Evolutionary conservation across 2,329 filamentous ascomycete species (phyloP).

Genomic region (Leptoxyphium fumago): DNA sequence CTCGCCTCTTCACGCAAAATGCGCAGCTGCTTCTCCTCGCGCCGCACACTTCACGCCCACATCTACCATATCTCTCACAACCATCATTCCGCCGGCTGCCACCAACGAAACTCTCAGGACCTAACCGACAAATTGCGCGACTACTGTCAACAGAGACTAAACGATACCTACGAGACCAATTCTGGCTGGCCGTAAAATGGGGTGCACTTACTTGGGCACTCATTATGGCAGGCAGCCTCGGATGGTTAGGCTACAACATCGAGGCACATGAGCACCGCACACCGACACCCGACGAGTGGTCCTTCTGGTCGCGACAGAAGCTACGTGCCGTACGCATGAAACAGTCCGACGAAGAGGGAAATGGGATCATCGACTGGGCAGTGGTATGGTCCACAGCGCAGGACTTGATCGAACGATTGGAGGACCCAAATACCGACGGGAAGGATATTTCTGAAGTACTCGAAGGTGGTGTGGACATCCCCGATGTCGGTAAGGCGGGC

Average conservation of each 20-base stretch:
- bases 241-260: constrained; percentile 52
- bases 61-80: constrained; percentile 51
- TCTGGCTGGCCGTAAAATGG: constrained; percentile 55
- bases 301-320: constrained; percentile 51
- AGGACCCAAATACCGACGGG: constrained; percentile 53
- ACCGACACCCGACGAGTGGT: constrained; percentile 76
- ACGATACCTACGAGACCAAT: constrained; percentile 54
- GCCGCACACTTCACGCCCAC: constrained; percentile 38
- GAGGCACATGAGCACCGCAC: constrained; percentile 61
- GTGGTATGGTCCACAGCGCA: constrained; percentile 46
- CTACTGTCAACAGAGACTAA: constrained; percentile 68
- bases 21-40: constrained; percentile 38
- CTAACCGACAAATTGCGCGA: constrained; percentile 36
- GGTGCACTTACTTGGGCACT: constrained; percentile 51
- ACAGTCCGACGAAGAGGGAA: constrained; percentile 42
- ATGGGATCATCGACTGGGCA: constrained; percentile 52
- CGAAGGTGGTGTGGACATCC: constrained; percentile 22
- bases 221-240: constrained; percentile 43
- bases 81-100: constrained; percentile 21
- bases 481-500: constrained; percentile 40
- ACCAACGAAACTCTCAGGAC: constrained; percentile 6
- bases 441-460: constrained; percentile 39
- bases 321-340: constrained; percentile 42
- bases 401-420: constrained; percentile 49
- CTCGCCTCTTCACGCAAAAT: constrained; percentile 44